phyloP scores from a whole-genome alignment of 2,329 filamentous ascomycete genomes.

The Nemania abortiva region DNA sequence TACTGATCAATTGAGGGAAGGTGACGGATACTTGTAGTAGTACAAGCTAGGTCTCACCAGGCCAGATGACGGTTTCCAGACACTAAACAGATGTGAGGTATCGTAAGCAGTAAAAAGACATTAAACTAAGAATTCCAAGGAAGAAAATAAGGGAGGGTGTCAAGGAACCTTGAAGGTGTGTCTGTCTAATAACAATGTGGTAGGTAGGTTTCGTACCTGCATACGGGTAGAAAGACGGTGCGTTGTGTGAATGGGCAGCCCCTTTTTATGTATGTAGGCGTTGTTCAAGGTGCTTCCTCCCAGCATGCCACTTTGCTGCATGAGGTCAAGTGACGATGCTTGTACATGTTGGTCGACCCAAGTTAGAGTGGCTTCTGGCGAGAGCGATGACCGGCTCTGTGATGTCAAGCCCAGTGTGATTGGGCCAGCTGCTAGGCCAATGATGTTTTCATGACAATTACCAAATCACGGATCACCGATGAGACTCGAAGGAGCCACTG shows the following conservation, averaged over 20 bases:
- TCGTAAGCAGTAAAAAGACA: constrained; percentile 6
- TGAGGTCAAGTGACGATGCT: constrained; percentile 37
- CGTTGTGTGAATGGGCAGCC: neutral
- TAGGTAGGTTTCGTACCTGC: constrained; percentile 34
- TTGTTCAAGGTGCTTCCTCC: neutral
- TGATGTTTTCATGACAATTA: constrained; percentile 38
- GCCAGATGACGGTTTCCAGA: neutral
- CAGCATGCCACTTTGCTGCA: constrained; percentile 22
- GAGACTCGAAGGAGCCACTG: constrained; percentile 10
- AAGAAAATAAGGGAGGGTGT: neutral
- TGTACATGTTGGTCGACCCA: constrained; percentile 29
- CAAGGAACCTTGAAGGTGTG: neutral
- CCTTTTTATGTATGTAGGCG: constrained; percentile 29
- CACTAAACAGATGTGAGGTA: constrained; percentile 13
- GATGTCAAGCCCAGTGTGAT: constrained; percentile 38
- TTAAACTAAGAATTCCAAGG: neutral
- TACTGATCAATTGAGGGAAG: neutral
- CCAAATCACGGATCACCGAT: constrained; percentile 29
- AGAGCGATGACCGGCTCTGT: constrained; percentile 39
- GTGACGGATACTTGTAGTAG: constrained; percentile 5
- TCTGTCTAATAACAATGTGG: constrained; percentile 25
- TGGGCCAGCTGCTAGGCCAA: constrained; percentile 28
- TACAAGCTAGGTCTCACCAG: constrained; percentile 13
- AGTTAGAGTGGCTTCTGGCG: constrained; percentile 19
- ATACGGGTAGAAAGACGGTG: constrained; percentile 17